These are phyloP conservation scores for Viola odorata DNA, from an alignment of 345 rosid genomes.

Conservation along the genomic window DNA sequence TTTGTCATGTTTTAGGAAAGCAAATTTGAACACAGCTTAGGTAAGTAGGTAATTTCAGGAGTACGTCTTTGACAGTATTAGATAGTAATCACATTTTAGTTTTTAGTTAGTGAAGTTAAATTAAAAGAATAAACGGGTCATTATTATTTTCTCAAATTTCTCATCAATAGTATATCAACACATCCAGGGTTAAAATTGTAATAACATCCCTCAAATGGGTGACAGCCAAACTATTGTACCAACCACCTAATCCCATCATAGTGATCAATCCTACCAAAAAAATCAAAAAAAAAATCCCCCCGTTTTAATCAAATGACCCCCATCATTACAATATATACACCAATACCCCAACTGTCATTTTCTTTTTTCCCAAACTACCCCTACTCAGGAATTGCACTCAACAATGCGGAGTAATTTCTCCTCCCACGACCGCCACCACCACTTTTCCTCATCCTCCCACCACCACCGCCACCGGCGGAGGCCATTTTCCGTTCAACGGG, in stretches of 20 bases:
- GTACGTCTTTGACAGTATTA: too few relatives aligned
- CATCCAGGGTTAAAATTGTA: slow-evolving; percentile 44
- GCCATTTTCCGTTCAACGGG: slow-evolving; percentile 17
- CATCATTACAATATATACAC: slow-evolving; percentile 14
- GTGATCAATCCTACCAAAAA: not conserved
- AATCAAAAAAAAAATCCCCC: too few relatives aligned
- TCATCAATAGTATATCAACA: slow-evolving; percentile 10
- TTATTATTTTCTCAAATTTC: not conserved
- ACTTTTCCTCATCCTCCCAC: slow-evolving; percentile 3
- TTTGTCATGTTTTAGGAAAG: too few relatives aligned
- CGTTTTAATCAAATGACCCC: not conserved
- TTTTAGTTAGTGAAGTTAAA: too few relatives aligned
- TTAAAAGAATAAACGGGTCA: not conserved
- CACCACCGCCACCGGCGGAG: slow-evolving; percentile 15
- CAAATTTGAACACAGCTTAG: too few relatives aligned
- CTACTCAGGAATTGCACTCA: slow-evolving; percentile 74
- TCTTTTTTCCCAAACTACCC: slow-evolving; percentile 21
- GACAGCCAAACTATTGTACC: slow-evolving; percentile 1
- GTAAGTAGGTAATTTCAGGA: too few relatives aligned
- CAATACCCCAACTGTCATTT: slow-evolving; percentile 18
- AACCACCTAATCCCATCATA: not conserved
- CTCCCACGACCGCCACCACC: slow-evolving; percentile 23
- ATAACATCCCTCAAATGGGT: slow-evolving; percentile 27
- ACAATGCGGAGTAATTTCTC: slow-evolving; percentile 44
- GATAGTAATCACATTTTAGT: too few relatives aligned